Conservation (phyloP, 2,329 filamentous ascomycete species). For the Aphanoascus verrucosus region DNA sequence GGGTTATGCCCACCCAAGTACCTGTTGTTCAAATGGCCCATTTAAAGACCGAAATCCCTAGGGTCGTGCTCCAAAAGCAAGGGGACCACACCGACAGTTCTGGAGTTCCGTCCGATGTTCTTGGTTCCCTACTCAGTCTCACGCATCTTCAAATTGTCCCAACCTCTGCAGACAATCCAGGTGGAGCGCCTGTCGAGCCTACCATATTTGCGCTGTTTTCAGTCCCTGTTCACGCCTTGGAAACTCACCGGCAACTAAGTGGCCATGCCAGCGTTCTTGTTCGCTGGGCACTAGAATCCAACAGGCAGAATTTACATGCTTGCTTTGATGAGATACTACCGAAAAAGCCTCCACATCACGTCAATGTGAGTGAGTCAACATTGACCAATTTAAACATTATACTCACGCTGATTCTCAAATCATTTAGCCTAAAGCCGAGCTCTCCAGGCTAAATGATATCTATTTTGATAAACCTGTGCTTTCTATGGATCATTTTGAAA, state of each 20-base stretch:
- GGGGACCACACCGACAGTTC: constrained; percentile 19
- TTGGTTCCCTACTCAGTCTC: constrained; percentile 44
- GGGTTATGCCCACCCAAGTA: constrained; percentile 9
- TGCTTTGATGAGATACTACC: constrained; percentile 67
- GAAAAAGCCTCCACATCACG: constrained; percentile 47
- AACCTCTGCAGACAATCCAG: constrained; percentile 48
- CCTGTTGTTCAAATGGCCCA: constrained; percentile 31
- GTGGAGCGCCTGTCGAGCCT: constrained; percentile 44
- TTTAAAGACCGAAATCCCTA: constrained; percentile 30
- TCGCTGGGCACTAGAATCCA: constrained; percentile 66
- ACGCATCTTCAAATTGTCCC: constrained; percentile 68
- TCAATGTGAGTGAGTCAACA: constrained; percentile 25
- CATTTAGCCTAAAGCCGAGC: constrained; percentile 37
- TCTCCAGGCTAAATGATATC: constrained; percentile 59
- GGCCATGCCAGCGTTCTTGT: constrained; percentile 64
- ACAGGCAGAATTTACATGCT: constrained; percentile 56
- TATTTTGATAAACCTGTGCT: constrained; percentile 60
- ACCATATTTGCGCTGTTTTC: constrained; percentile 66
- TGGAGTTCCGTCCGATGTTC: constrained; percentile 17
- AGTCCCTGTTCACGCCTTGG: constrained; percentile 42
- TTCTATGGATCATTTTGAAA: constrained; percentile 55
- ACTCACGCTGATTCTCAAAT: neutral
- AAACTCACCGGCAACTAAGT: constrained; percentile 44
- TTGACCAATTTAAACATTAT: neutral
- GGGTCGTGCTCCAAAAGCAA: constrained; percentile 23